A percentile compares a stretch with the other conserved stretches of the same genome.
Conservation (phyloP, 1,284 basidiomycete genomes). For the Leucoagaricus sp. region DNA sequence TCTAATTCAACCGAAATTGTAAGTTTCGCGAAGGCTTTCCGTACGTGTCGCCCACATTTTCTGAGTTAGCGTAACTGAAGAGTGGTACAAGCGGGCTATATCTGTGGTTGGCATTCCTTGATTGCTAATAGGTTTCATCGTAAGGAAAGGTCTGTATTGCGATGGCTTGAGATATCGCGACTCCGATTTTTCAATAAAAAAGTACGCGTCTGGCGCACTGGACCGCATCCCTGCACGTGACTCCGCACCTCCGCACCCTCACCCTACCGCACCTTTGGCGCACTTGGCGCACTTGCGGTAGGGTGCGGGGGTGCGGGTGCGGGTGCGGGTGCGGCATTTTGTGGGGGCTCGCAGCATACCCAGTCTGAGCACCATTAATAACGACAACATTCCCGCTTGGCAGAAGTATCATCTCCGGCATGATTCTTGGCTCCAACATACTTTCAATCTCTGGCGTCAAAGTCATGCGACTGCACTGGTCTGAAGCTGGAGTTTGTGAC, state of each 20-base stretch:
- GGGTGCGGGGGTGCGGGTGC: too few species aligned
- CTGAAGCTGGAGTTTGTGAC: slow-evolving; percentile 68
- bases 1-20: slow-evolving; percentile 47
- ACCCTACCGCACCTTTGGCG: too few species aligned
- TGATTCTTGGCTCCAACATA: slow-evolving; percentile 73
- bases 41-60: slow-evolving; percentile 58
- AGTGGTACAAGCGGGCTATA: slow-evolving; percentile 87
- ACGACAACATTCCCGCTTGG: too few species aligned
- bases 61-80: slow-evolving; percentile 72
- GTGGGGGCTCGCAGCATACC: too few species aligned
- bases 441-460: too few species aligned
- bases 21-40: slow-evolving; percentile 85
- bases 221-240: slow-evolving; percentile 63
- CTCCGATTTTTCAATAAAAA: too few species aligned
- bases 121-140: slow-evolving; percentile 62
- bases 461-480: slow-evolving; percentile 74
- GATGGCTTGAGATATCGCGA: too few species aligned
- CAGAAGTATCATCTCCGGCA: too few species aligned
- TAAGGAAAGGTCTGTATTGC: too few species aligned
- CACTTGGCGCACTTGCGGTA: too few species aligned
- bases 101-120: slow-evolving; percentile 68
- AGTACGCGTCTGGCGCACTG: slow-evolving; percentile 66
- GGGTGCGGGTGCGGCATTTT: too few species aligned
- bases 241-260: background rate
- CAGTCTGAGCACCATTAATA: too few species aligned